Base-by-base conservation (phyloP, 805 yeast species). In the Wickerhamiella galacta region DNA sequence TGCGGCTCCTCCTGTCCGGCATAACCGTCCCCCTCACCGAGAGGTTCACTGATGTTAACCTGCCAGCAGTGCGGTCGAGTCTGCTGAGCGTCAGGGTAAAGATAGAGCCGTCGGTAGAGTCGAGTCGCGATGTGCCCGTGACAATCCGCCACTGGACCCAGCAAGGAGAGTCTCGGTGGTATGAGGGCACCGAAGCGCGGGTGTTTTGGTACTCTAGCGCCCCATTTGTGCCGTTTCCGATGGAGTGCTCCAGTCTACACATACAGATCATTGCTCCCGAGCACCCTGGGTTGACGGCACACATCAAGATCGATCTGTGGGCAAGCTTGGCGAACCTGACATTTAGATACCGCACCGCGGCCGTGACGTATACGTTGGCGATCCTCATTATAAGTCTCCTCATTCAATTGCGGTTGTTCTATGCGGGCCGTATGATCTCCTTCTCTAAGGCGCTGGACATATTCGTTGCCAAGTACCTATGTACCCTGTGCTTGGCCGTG, bases 321-420 rank as follows among this genome's bases (percentile, higher is more conserved):
- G 60, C 64, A 20, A 75, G 87, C 24, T 53, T 85, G 38, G 75
- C 73, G 36, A 61, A 77, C 41, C 54, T 85, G 30, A 75, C 79
- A 4, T 59, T 83, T 43, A 62, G 93, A 35, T 87, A 78, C 52
- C 64, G 98, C 46, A 63, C 87, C 10, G 70, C 79, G 1, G 57
- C 77, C 25, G 75, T 79, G 3, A 64, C 83, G 1, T 64, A 78
- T 34, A 83, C 93, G 3, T 59, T 75, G 1, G 68, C 71, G 25
- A 57, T 78, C 12, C 63, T 74, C 1, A 53, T 70, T 1, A 36
- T 70, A 12, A 65, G 68, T 0, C 41, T 76, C 28, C 44, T 67
- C 2, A 44, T 70, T 15, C 95, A 85, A 49, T 57, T 76, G 11
- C 33, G 26, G 4, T 8, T 17, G 14, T 75, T 58, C 33, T 39